phyloP scores from a whole-genome alignment of 805 yeast species.

The Spathaspora sp. region DNA sequence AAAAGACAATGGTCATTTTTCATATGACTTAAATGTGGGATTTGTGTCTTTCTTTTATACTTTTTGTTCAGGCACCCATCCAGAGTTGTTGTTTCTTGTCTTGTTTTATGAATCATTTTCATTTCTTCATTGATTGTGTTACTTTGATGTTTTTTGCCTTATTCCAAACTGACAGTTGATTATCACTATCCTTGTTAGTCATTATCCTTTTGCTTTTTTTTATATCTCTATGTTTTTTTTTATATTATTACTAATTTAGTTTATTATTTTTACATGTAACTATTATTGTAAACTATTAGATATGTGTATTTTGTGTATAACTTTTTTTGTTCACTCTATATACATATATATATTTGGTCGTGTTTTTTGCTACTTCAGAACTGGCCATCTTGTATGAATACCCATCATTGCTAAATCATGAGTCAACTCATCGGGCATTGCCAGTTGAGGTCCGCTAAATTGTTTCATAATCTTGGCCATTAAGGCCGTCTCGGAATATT shows the following conservation, averaged over 20 bases:
- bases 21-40: too few relatives aligned
- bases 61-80: background rate
- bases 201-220: too few relatives aligned
- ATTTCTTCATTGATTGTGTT: conserved; percentile 7
- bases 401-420: conserved; percentile 37
- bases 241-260: background rate
- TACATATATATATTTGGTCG: too few relatives aligned
- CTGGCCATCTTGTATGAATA: conserved; percentile 33
- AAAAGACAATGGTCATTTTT: background rate
- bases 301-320: background rate
- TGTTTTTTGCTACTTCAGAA: conserved; percentile 9
- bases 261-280: background rate
- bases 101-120: conserved; percentile 3
- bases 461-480: conserved; percentile 42
- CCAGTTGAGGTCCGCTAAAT: conserved; percentile 36
- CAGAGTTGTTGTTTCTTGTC: background rate
- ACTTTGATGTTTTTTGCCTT: background rate
- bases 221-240: background rate
- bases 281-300: too few relatives aligned
- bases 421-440: conserved; percentile 27
- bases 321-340: background rate
- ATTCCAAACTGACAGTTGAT: background rate
- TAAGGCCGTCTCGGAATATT: conserved; percentile 32
- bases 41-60: background rate
- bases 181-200: background rate